Evolutionary conservation across 306 rosid species (phyloP).

Genomic region (Quercus gilva): DNA sequence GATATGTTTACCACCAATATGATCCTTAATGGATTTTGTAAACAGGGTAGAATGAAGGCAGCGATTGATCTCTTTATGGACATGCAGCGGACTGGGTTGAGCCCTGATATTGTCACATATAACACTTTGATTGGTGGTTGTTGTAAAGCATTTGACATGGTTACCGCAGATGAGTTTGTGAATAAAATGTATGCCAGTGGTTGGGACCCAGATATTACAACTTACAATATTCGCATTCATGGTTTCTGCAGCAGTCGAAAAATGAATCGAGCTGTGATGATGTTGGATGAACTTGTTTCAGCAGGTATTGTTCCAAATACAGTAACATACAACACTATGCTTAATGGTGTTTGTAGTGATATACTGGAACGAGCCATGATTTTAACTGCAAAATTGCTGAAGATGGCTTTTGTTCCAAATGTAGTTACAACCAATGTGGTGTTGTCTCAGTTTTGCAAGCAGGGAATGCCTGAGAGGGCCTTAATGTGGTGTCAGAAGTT

Average conservation of each 20-base stretch:
- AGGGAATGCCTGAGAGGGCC: conserved; percentile 77
- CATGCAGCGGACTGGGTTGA: conserved; percentile 53
- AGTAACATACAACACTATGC: conserved; percentile 64
- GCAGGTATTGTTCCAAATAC: conserved; percentile 60
- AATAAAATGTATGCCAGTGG: conserved; percentile 52
- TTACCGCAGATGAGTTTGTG: conserved; percentile 49
- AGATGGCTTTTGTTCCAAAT: conserved; percentile 71
- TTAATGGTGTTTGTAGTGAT: conserved; percentile 60
- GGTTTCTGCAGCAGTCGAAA: conserved; percentile 52
- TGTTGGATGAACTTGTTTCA: conserved; percentile 60
- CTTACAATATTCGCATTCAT: conserved; percentile 60
- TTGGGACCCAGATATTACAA: conserved; percentile 64
- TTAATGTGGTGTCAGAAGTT: conserved; percentile 73
- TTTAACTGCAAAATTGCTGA: conserved; percentile 65
- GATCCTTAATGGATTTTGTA: conserved; percentile 66
- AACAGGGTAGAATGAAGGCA: conserved; percentile 60
- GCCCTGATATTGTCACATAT: conserved; percentile 62
- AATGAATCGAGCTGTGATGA: conserved; percentile 50
- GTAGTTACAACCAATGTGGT: conserved; percentile 55
- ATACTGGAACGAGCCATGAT: conserved; percentile 62
- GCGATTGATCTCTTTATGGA: conserved; percentile 52
- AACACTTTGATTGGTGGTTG: conserved; percentile 72
- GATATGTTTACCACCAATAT: conserved; percentile 66
- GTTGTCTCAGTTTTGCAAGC: conserved; percentile 68
- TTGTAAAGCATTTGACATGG: conserved; percentile 66